Conservation (phyloP, 495 filamentous ascomycete species). For the Aspergillus carlsbadensis region DNA sequence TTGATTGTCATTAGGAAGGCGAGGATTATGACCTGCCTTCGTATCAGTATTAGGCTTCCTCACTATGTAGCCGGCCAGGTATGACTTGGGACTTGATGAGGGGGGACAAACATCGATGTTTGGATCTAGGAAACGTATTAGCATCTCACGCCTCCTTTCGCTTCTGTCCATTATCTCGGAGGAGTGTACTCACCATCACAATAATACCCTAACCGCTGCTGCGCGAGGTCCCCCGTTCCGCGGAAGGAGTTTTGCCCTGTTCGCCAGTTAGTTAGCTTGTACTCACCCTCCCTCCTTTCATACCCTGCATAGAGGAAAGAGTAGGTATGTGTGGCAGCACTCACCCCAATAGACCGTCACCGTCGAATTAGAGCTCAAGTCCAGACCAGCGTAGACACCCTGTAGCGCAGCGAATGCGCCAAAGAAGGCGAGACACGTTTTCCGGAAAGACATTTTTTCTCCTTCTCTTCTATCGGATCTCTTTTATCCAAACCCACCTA, state of each 20-base stretch:
- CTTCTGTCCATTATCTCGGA: background rate
- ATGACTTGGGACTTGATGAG: background rate
- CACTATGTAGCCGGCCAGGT: background rate
- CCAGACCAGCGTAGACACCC: background rate
- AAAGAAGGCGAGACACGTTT: background rate
- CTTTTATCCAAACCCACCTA: too few species aligned
- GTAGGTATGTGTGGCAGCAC: background rate
- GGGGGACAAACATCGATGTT: conserved; percentile 37
- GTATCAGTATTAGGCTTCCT: background rate
- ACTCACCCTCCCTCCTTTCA: too few species aligned
- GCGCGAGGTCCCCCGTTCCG: conserved; percentile 41
- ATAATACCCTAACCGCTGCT: conserved; percentile 56
- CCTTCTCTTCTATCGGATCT: background rate
- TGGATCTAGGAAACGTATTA: background rate
- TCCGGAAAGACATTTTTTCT: background rate
- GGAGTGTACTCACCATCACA: conserved; percentile 50
- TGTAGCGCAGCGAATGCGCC: background rate
- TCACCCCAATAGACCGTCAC: background rate
- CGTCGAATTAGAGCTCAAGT: background rate
- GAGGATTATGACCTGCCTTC: conserved; percentile 54
- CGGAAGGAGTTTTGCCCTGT: conserved; percentile 60
- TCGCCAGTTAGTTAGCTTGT: background rate
- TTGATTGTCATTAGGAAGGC: conserved; percentile 60
- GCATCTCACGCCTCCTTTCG: conserved; percentile 21
- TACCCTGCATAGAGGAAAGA: too few species aligned